phyloP scores from a whole-genome alignment of 345 rosid species.

The Zanthoxylum bungeanum region DNA sequence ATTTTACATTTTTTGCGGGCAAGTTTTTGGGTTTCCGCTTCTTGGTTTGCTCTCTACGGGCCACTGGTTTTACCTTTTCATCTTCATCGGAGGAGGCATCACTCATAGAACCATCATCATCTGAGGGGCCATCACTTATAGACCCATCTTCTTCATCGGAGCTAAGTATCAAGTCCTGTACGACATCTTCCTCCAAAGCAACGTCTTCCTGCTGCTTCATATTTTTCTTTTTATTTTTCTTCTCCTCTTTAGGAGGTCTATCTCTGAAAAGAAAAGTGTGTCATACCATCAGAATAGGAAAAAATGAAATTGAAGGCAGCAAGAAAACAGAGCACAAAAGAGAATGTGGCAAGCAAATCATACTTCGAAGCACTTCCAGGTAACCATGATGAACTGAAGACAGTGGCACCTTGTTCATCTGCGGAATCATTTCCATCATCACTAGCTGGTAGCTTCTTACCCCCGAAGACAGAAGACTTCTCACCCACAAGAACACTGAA shows the following conservation, averaged over 20 bases:
- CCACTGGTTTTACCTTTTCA: constrained; percentile 7
- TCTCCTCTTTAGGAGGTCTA: constrained; percentile 42
- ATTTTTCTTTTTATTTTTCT: constrained; percentile 41
- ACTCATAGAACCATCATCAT: constrained; percentile 28
- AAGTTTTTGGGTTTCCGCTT: constrained; percentile 24
- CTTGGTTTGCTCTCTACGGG: constrained; percentile 15
- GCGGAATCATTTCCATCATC: constrained; percentile 55
- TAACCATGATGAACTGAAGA: constrained; percentile 84
- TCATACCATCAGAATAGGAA: neutral
- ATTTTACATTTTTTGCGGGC: neutral
- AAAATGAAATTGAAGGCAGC: neutral
- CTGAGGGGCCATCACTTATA: constrained; percentile 21
- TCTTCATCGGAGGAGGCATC: constrained; percentile 35
- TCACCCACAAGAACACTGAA: constrained; percentile 87
- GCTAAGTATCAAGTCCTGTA: constrained; percentile 84
- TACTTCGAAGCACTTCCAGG: constrained; percentile 69
- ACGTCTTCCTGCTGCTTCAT: constrained; percentile 26
- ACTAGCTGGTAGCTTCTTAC: constrained; percentile 33
- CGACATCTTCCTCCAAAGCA: constrained; percentile 70
- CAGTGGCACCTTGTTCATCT: constrained; percentile 48
- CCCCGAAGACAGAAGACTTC: constrained; percentile 54
- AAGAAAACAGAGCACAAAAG: neutral
- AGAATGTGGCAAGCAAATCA: constrained; percentile 11
- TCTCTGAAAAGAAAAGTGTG: constrained; percentile 30
- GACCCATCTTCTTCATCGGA: constrained; percentile 69